Evolutionary conservation across 78 protist genomes (phyloP).

Genomic region (Emiliania huxleyi): DNA sequence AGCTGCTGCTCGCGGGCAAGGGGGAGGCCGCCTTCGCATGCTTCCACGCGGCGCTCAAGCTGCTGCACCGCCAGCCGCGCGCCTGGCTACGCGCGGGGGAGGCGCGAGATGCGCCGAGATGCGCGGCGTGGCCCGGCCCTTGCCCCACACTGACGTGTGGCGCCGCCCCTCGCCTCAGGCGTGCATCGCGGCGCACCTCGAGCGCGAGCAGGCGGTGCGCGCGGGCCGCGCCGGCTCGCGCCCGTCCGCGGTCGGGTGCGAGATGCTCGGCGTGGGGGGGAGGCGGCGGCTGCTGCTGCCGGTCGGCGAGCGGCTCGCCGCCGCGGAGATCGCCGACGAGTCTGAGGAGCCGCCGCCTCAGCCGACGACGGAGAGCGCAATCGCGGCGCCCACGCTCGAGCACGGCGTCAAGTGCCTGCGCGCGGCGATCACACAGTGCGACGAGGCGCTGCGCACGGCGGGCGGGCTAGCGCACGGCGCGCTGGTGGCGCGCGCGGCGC

Average conservation of each 20-base stretch:
- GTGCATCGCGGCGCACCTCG: neutral
- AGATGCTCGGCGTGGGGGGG: neutral
- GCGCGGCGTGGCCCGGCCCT: no score
- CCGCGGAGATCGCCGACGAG: neutral
- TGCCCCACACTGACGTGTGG: no score
- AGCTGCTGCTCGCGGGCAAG: neutral
- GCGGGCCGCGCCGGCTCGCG: neutral
- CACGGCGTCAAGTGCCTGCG: neutral
- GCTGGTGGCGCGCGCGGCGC: neutral
- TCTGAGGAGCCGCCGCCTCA: neutral
- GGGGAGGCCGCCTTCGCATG: neutral
- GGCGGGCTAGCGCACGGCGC: neutral
- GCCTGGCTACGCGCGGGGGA: slow-evolving; percentile 1
- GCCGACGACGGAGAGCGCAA: neutral
- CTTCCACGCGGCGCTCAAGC: neutral
- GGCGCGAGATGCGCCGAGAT: no score
- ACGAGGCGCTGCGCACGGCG: neutral
- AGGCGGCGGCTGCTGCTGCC: neutral
- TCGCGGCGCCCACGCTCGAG: neutral
- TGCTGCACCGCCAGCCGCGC: neutral
- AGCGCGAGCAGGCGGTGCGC: no score
- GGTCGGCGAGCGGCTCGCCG: neutral
- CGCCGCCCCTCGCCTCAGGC: no score
- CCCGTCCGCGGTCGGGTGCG: neutral
- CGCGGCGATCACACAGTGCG: neutral